These are phyloP conservation scores for Quercus wislizeni DNA, from an alignment of 306 rosid species.

Conservation along the genomic window DNA sequence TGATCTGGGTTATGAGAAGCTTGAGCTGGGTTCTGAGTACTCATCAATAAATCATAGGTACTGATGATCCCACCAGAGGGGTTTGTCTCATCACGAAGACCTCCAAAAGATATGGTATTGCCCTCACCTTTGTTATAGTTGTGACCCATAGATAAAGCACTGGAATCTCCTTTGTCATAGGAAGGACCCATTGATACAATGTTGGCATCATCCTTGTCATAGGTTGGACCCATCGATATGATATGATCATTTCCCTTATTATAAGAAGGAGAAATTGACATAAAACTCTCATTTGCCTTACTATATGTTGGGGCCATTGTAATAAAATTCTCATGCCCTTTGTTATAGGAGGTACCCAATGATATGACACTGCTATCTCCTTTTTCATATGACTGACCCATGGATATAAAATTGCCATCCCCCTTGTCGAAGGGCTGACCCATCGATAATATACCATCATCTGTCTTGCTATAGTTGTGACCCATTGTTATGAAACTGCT, in stretches of 20 bases:
- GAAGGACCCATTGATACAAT: slow-evolving; percentile 43
- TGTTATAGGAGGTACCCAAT: slow-evolving; percentile 57
- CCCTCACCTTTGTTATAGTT: slow-evolving; percentile 55
- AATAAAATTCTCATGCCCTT: slow-evolving; percentile 59
- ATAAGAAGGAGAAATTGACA: slow-evolving; percentile 51
- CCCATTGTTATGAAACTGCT: slow-evolving; percentile 63
- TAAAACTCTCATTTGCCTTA: slow-evolving; percentile 61
- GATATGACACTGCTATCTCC: slow-evolving; percentile 57
- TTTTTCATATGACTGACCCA: slow-evolving; percentile 76
- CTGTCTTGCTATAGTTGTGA: slow-evolving; percentile 67
- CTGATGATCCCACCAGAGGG: slow-evolving; percentile 63
- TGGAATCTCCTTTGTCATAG: slow-evolving; percentile 52
- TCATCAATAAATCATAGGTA: slow-evolving; percentile 58
- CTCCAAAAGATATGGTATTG: slow-evolving; percentile 70
- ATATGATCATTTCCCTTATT: slow-evolving; percentile 48
- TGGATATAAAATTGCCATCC: slow-evolving; percentile 68
- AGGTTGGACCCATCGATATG: slow-evolving; percentile 54
- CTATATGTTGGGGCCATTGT: slow-evolving; percentile 56
- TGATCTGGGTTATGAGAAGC: slow-evolving; percentile 36
- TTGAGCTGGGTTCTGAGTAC: slow-evolving; percentile 55
- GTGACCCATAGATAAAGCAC: slow-evolving; percentile 46
- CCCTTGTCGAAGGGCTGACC: slow-evolving; percentile 65
- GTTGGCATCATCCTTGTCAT: slow-evolving; percentile 56
- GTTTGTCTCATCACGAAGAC: slow-evolving; percentile 54
- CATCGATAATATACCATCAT: slow-evolving; percentile 51